Conservation (phyloP, 352 stramenopile genomes). For the Globisporangium emineosum region DNA sequence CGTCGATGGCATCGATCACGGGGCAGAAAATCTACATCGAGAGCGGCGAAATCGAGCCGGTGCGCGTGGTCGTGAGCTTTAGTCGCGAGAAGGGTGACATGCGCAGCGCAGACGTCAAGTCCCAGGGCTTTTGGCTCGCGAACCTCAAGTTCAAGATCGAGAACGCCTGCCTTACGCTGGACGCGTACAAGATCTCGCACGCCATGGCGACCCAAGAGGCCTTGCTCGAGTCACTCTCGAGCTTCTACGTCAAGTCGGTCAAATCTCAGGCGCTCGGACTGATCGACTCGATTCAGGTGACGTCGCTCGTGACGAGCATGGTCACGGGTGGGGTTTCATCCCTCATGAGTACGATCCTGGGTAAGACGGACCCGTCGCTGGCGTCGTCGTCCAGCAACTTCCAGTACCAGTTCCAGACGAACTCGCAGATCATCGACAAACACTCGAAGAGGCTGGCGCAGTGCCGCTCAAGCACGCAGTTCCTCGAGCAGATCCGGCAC, state of each 20-base stretch:
- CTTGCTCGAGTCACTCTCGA: slow-evolving; percentile 53
- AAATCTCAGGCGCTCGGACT: slow-evolving; percentile 80
- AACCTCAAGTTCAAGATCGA: slow-evolving; percentile 87
- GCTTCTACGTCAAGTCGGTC: slow-evolving; percentile 79
- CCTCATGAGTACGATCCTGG: slow-evolving; percentile 74
- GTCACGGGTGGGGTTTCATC: slow-evolving; percentile 75
- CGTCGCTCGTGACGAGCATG: slow-evolving; percentile 79
- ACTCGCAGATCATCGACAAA: slow-evolving; percentile 70
- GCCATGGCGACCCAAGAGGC: slow-evolving; percentile 75
- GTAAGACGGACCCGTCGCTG: slow-evolving; percentile 69
- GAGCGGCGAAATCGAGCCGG: slow-evolving; percentile 57
- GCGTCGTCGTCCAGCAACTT: slow-evolving; percentile 41
- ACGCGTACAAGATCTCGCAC: slow-evolving; percentile 60
- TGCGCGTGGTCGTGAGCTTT: slow-evolving; percentile 77
- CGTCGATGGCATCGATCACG: slow-evolving; percentile 69
- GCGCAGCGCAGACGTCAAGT: slow-evolving; percentile 16
- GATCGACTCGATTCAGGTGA: slow-evolving; percentile 85
- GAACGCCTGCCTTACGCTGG: slow-evolving; percentile 75
- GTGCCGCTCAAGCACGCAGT: slow-evolving; percentile 48
- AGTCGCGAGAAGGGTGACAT: slow-evolving; percentile 64
- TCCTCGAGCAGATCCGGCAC: slow-evolving; percentile 64
- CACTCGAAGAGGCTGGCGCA: slow-evolving; percentile 51
- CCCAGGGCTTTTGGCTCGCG: slow-evolving; percentile 68
- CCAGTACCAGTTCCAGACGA: slow-evolving; percentile 69
- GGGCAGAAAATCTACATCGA: slow-evolving; percentile 79